Percentiles rank a stretch among this genome's conserved stretches.
These are phyloP conservation scores for Hypoxylon lienhwacheense DNA, from an alignment of 495 filamentous ascomycete species.

Conservation along the genomic window DNA sequence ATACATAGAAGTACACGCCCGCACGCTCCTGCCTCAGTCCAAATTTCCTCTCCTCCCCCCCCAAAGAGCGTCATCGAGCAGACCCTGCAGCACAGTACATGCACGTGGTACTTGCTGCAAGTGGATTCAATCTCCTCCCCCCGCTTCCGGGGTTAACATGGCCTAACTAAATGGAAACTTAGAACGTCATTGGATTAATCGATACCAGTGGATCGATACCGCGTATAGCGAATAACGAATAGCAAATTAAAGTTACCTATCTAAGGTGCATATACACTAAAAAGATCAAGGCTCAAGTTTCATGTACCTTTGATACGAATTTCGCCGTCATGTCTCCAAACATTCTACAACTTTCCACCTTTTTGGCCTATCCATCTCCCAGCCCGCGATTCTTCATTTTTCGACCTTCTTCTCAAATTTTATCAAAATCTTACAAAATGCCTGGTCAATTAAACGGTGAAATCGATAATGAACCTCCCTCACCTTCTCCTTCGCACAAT, in stretches of 20 bases:
- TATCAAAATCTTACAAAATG: conserved; percentile 34
- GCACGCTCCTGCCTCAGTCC: too few relatives aligned
- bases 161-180: conserved; percentile 18
- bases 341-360: conserved; percentile 33
- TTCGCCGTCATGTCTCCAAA: conserved; percentile 31
- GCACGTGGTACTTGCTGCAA: conserved; percentile 24
- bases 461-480: conserved; percentile 29
- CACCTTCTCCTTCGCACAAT: conserved; percentile 42
- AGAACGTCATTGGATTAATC: conserved; percentile 27
- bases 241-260: not conserved
- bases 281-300: not conserved
- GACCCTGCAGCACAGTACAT: conserved; percentile 28
- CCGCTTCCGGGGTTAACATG: conserved; percentile 13
- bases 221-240: not conserved
- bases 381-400: conserved; percentile 23
- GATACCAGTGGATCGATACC: conserved; percentile 11
- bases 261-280: not conserved
- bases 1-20: too few relatives aligned
- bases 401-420: conserved; percentile 10
- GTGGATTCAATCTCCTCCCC: conserved; percentile 1
- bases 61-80: conserved; percentile 18
- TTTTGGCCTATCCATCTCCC: conserved; percentile 17
- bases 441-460: conserved; percentile 42
- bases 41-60: not conserved
- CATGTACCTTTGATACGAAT: too few relatives aligned